Evolutionary conservation across 805 yeast species (phyloP).

Genomic region (Hanseniaspora thailandica): DNA sequence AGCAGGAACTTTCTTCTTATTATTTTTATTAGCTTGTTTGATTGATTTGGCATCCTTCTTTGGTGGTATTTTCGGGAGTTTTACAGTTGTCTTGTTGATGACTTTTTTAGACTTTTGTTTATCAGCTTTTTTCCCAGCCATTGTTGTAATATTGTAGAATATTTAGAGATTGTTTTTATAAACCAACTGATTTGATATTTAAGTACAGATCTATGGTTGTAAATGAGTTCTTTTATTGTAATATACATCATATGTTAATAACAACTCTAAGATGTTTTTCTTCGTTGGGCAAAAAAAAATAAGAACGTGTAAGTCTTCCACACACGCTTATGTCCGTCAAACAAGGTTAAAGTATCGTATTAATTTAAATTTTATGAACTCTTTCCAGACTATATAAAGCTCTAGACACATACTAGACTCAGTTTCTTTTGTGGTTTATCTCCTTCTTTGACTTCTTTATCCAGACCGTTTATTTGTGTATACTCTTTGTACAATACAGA

Average conservation of each 20-base stretch:
- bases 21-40: neutral
- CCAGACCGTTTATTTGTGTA: conserved; percentile 30
- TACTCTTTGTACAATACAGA: conserved; percentile 60
- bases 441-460: neutral
- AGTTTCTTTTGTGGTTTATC: neutral
- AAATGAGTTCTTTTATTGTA: too few species aligned
- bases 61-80: conserved; percentile 5
- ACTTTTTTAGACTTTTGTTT: neutral
- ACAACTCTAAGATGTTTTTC: neutral
- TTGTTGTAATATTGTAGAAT: neutral
- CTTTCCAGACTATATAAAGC: neutral
- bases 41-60: neutral
- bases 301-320: neutral
- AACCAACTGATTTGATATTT: too few species aligned
- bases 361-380: neutral
- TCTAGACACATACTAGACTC: neutral
- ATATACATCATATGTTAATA: too few species aligned
- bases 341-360: neutral
- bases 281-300: neutral
- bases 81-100: neutral
- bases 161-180: neutral
- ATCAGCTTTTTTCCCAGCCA: neutral
- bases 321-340: neutral
- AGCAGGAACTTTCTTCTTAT: neutral
- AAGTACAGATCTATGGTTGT: too few species aligned